Percentiles rank a stretch among this genome's conserved stretches.
Conservation (phyloP, 2,329 filamentous ascomycete genomes). For the Fusarium sp. region DNA sequence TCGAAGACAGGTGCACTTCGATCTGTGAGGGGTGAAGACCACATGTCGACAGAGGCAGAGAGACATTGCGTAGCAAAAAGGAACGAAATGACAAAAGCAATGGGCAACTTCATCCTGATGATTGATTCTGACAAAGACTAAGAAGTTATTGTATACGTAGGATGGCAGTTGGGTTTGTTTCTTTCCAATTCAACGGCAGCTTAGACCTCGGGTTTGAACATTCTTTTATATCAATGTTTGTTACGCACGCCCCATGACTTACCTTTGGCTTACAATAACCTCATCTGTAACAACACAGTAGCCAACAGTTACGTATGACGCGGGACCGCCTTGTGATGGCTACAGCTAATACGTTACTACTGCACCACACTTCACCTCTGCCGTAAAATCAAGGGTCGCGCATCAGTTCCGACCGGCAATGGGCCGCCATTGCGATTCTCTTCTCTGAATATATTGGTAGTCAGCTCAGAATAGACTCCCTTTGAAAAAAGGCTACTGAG, state of each 20-base stretch:
- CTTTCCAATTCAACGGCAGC: slow-evolving; percentile 11
- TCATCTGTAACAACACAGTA: background rate
- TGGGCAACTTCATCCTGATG: slow-evolving; percentile 37
- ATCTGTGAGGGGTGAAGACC: slow-evolving; percentile 36
- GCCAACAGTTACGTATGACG: slow-evolving; percentile 32
- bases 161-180: background rate
- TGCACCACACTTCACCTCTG: slow-evolving; percentile 11
- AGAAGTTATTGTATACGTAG: background rate
- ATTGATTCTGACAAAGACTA: background rate
- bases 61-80: slow-evolving; percentile 29
- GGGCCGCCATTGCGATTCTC: slow-evolving; percentile 25
- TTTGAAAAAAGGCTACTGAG: background rate
- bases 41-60: slow-evolving; percentile 43
- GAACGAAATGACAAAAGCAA: slow-evolving; percentile 23
- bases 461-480: slow-evolving; percentile 15
- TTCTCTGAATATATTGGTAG: background rate
- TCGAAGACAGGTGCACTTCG: slow-evolving; percentile 30
- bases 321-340: slow-evolving; percentile 30
- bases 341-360: slow-evolving; percentile 30
- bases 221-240: slow-evolving; percentile 35
- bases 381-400: slow-evolving; percentile 23
- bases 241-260: background rate
- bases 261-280: background rate
- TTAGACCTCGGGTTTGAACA: slow-evolving; percentile 10
- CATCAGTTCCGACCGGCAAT: slow-evolving; percentile 18